Base-by-base conservation (phyloP, 1,139 yeast species). In the Kodamaea arcana region DNA sequence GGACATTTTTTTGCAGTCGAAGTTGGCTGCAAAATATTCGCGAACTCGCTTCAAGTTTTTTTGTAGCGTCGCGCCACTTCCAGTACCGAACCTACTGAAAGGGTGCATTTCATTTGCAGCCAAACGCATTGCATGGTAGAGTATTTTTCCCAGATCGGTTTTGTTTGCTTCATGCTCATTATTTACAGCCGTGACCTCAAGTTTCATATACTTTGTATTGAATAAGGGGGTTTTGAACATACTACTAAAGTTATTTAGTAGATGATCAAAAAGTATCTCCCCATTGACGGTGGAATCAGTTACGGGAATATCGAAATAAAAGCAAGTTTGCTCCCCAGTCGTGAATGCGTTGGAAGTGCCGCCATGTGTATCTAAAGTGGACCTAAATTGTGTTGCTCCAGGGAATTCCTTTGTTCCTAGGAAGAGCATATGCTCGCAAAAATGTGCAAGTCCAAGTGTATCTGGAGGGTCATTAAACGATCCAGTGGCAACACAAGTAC, bases 361-460 rank as follows among this genome's bases (percentile, higher is more conserved):
- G 12, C 82, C 80, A 30, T 66, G 55, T 15, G 62, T 51, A 3
- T 66, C 49, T 1, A 81, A 47, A 4, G 56, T 42, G 13, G 69
- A 69, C 33, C 71, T 69, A 39, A 76, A 75, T 15, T 54, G 50
- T 30, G 65, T 68, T 0, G 75, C 67, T 15, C 62, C 54, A 0
- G 85, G 81, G 41, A 57, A 75, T 27, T 66, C 58, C 39, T 72
- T 72, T 0, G 84, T 73, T 1, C 85, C 84, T 32, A 73, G 63
- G 33, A 79, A 69, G 1, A 83, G 44, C 71, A 78, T 66, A 52
- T 83, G 92, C 42, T 83, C 92, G 51, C 87, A 80, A 29, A 83
- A 62, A 57, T 83, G 94, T 0, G 92, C 90, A 25, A 83, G 45
- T 0, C 92, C 92, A 0, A 72, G 71, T 1, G 70, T 35, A 2